Evolutionary conservation across 1,139 yeast genomes (phyloP).

Genomic region (Dujonia santamariae): DNA sequence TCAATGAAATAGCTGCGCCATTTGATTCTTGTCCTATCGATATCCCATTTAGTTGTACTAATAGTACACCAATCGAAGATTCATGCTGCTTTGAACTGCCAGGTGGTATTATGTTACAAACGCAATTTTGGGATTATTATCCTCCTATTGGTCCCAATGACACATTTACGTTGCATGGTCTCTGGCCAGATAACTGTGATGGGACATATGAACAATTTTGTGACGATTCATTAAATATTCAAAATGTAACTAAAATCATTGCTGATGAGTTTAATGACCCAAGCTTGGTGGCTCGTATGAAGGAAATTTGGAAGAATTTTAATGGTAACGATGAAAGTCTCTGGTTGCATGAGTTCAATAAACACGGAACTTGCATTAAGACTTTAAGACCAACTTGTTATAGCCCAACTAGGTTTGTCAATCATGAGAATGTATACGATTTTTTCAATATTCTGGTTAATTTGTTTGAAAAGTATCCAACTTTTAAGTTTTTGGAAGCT

Average conservation of each 20-base stretch:
- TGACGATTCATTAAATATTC: constrained; percentile 53
- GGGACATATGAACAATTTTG: constrained; percentile 59
- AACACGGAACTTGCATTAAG: constrained; percentile 90
- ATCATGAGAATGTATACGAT: constrained; percentile 70
- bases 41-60: constrained; percentile 64
- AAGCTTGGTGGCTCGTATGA: constrained; percentile 58
- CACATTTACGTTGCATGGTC: constrained; percentile 65
- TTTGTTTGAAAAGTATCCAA: constrained; percentile 63
- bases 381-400: constrained; percentile 78
- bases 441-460: constrained; percentile 67
- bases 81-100: constrained; percentile 88
- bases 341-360: constrained; percentile 94
- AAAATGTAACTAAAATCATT: constrained; percentile 52
- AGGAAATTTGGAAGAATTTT: constrained; percentile 69
- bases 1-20: constrained; percentile 2
- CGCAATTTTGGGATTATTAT: constrained; percentile 92
- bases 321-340: constrained; percentile 71
- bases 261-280: constrained; percentile 43
- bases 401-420: constrained; percentile 18
- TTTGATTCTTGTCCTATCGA: constrained; percentile 53
- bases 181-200: constrained; percentile 48
- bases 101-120: constrained; percentile 78
- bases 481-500: constrained; percentile 60
- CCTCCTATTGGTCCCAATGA: constrained; percentile 82
- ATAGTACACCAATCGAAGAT: constrained; percentile 34